Conservation (phyloP, 78 protist genomes). For the Dictyostelium discoideum region DNA sequence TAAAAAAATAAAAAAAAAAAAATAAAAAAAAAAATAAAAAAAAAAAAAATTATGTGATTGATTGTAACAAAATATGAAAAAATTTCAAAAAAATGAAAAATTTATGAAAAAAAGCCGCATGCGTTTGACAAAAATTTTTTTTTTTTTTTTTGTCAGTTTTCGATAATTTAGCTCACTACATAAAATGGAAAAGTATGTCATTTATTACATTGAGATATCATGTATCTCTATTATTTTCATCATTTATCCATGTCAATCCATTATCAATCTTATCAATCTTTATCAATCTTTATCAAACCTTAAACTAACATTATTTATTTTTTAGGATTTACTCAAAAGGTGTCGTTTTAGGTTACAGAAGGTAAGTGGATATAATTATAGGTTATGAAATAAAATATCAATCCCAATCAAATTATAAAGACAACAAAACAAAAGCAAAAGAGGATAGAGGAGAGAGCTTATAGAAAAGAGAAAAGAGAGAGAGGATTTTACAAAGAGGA, state of each 20-base stretch:
- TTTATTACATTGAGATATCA: not conserved
- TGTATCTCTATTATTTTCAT: not conserved
- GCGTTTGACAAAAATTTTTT: not conserved
- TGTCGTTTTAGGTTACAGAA: conserved; percentile 85
- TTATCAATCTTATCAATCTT: not conserved
- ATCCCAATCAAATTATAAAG: no score
- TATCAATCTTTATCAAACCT: no score
- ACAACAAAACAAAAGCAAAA: not conserved
- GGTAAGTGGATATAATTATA: conserved; percentile 13
- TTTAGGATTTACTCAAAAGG: conserved; percentile 86
- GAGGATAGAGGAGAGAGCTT: not conserved
- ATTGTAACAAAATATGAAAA: not conserved
- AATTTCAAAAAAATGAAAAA: no score
- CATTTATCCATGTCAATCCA: not conserved
- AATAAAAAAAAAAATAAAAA: no score
- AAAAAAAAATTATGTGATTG: not conserved
- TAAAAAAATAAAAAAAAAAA: not conserved
- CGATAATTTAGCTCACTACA: not conserved
- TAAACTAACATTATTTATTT: not conserved
- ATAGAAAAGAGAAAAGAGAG: not conserved
- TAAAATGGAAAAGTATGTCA: conserved; percentile 16
- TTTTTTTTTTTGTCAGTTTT: not conserved
- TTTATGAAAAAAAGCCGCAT: not conserved
- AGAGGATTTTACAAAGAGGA: no score
- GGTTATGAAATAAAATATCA: not conserved